Evolutionary conservation across 208 protist genomes (phyloP).

Genomic region (Wallacemonas sp.): DNA sequence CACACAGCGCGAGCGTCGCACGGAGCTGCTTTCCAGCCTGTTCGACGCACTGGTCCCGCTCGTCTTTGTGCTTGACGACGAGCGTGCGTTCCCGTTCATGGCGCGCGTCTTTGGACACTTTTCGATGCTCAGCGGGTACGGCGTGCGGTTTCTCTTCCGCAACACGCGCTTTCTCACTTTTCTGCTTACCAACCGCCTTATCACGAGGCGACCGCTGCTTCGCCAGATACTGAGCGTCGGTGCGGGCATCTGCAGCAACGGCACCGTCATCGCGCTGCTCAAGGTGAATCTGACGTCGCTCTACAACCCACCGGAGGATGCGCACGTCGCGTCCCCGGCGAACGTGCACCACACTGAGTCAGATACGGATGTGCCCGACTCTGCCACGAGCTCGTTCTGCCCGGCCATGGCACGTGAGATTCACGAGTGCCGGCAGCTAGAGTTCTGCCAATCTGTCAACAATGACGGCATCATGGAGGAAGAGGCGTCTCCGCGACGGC

Average conservation of each 20-base stretch:
- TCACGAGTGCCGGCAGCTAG: slow-evolving; percentile 5
- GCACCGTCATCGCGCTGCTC: slow-evolving; percentile 41
- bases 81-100: slow-evolving; percentile 44
- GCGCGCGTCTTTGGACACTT: slow-evolving; percentile 18
- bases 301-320: no score
- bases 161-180: slow-evolving; percentile 49
- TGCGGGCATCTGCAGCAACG: slow-evolving; percentile 39
- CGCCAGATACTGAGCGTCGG: slow-evolving; percentile 21
- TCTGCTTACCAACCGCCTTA: slow-evolving; percentile 16
- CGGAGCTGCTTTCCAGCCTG: slow-evolving; percentile 2
- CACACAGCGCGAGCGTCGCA: slow-evolving; percentile 7
- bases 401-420: background rate
- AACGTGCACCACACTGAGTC: no score
- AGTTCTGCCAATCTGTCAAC: background rate
- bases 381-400: no score
- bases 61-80: slow-evolving; percentile 41
- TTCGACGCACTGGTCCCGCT: slow-evolving; percentile 22
- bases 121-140: slow-evolving; percentile 1
- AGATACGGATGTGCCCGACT: no score
- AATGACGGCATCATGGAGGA: background rate
- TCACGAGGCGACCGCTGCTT: slow-evolving; percentile 10
- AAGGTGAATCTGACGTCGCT: slow-evolving; percentile 1
- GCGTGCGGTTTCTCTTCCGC: slow-evolving; percentile 36
- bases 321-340: no score
- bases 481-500: no score